Evolutionary conservation across 768 basidiomycete genomes (phyloP).

Genomic region (Suillus plorans): DNA sequence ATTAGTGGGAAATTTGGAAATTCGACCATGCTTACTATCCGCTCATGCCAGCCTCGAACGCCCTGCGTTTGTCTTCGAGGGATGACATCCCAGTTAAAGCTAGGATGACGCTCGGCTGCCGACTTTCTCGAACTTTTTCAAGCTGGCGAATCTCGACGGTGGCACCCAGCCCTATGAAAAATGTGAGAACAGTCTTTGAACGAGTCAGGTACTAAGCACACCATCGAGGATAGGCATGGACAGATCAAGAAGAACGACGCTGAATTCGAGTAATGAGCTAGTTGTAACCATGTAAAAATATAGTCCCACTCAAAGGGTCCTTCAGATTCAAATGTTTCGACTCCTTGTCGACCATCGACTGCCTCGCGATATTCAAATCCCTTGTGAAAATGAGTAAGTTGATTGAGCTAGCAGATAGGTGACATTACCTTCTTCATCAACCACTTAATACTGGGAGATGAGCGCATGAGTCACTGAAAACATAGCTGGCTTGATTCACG

Average conservation of each 20-base stretch:
- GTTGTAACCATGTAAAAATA: slow-evolving; percentile 3
- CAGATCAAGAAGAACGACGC: slow-evolving; percentile 83
- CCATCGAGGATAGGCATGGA: slow-evolving; percentile 96
- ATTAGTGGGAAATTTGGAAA: not conserved
- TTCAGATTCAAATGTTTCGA: slow-evolving; percentile 66
- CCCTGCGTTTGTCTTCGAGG: slow-evolving; percentile 85
- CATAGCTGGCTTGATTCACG: slow-evolving; percentile 29
- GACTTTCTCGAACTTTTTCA: slow-evolving; percentile 45
- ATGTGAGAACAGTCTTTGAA: not conserved
- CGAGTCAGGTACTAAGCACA: slow-evolving; percentile 24
- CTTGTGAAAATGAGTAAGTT: slow-evolving; percentile 30
- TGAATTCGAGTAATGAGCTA: slow-evolving; percentile 27
- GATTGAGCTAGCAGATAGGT: not conserved
- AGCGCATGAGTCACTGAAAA: slow-evolving; percentile 12
- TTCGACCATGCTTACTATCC: slow-evolving; percentile 68
- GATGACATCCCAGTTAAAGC: slow-evolving; percentile 95
- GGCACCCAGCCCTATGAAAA: slow-evolving; percentile 69
- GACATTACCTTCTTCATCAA: slow-evolving; percentile 50
- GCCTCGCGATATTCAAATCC: slow-evolving; percentile 79
- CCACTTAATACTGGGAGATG: slow-evolving; percentile 54
- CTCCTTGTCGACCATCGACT: slow-evolving; percentile 82
- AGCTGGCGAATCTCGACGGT: slow-evolving; percentile 79
- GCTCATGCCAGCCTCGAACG: slow-evolving; percentile 91
- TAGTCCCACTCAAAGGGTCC: slow-evolving; percentile 82
- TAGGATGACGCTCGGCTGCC: slow-evolving; percentile 57